phyloP scores from a whole-genome alignment of 305 asterid species.

The Striga hermonthica region DNA sequence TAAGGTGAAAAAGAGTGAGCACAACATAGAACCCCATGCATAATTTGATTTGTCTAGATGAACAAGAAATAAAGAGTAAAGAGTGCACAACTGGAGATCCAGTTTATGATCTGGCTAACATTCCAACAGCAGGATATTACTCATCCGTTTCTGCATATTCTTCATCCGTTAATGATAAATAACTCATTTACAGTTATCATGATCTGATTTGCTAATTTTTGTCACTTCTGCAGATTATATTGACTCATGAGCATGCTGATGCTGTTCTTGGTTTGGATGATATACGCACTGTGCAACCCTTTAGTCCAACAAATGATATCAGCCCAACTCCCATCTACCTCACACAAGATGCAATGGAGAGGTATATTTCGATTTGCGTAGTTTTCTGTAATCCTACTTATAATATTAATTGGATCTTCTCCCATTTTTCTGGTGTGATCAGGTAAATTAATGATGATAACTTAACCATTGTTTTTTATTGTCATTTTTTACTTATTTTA shows the following conservation, averaged over 20 bases:
- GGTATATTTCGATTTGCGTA: constrained; percentile 42
- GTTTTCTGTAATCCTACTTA: constrained; percentile 1
- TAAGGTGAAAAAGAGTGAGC: too few relatives aligned
- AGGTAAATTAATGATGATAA: background rate
- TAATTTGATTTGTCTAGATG: background rate
- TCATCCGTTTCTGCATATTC: background rate
- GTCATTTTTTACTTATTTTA: background rate
- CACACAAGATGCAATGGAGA: constrained; percentile 70
- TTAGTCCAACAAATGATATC: constrained; percentile 81
- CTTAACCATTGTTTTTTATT: background rate
- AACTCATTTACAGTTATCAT: background rate
- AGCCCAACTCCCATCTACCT: constrained; percentile 84
- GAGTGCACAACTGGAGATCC: background rate
- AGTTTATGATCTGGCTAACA: background rate
- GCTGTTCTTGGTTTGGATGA: constrained; percentile 98
- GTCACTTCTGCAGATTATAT: constrained; percentile 58
- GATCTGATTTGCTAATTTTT: constrained; percentile 25
- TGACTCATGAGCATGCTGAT: constrained; percentile 99
- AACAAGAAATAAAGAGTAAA: background rate
- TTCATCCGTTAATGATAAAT: constrained; percentile 21
- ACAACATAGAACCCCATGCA: too few relatives aligned
- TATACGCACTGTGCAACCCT: constrained; percentile 84
- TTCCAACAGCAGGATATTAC: background rate
- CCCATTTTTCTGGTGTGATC: constrained; percentile 18
- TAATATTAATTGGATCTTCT: constrained; percentile 11